A percentile compares a stretch with the other conserved stretches of the same genome.
These are phyloP conservation scores for Nicotiana rustica DNA, from an alignment of 305 asterid genomes.

Conservation along the genomic window DNA sequence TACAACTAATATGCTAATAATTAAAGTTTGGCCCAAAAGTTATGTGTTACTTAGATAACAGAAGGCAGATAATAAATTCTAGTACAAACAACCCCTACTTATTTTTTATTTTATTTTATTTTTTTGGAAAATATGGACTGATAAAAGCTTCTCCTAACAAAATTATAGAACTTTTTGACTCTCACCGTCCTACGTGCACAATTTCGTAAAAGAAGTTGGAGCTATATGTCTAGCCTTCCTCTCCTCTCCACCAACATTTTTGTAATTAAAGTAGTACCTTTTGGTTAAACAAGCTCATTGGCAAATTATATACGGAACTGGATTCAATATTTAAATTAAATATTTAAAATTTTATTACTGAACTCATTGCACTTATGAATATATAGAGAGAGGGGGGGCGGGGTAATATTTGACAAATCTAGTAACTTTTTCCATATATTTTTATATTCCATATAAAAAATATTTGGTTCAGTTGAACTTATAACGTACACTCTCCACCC, in stretches of 20 bases:
- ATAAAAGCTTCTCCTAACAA: not conserved
- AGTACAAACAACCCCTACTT: not conserved
- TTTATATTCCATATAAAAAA: no score
- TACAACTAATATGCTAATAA: not conserved
- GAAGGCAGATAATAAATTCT: not conserved
- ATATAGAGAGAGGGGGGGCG: no score
- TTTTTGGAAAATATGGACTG: not conserved
- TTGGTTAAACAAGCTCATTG: not conserved
- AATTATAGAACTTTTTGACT: conserved; percentile 2
- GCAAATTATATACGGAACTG: not conserved
- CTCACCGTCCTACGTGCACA: not conserved
- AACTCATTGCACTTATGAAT: no score
- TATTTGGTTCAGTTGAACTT: no score
- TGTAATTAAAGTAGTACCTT: no score
- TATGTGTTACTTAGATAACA: not conserved
- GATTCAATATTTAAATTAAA: no score
- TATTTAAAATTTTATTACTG: no score
- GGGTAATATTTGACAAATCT: no score
- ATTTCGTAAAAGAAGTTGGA: not conserved
- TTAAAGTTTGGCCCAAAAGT: not conserved
- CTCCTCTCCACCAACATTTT: not conserved
- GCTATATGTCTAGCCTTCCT: not conserved
- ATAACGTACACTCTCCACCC: no score
- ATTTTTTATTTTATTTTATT: not conserved
- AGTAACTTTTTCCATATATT: no score